Percentiles rank a stretch among this genome's conserved stretches.
Conservation (phyloP, 2,329 filamentous ascomycete genomes). For the Cercospora brassicicola region DNA sequence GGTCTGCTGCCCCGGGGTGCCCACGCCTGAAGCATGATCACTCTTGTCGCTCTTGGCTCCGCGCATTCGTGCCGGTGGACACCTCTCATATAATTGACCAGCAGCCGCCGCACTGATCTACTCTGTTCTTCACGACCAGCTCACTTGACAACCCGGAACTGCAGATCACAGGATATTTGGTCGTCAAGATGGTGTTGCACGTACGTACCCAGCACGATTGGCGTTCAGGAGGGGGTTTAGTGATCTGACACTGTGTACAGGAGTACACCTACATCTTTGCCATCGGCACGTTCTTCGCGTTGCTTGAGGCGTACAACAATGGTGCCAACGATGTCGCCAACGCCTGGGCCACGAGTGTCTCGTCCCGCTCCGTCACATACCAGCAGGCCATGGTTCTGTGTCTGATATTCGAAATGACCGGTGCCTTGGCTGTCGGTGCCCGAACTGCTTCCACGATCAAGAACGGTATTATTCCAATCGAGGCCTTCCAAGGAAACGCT, state of each 20-base stretch:
- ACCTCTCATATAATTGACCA: conserved; percentile 3
- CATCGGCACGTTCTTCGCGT: conserved; percentile 62
- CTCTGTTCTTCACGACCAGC: background rate
- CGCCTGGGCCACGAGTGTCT: conserved; percentile 55
- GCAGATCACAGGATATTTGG: background rate
- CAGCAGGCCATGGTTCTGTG: conserved; percentile 52
- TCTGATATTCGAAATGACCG: conserved; percentile 53
- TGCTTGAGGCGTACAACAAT: conserved; percentile 66
- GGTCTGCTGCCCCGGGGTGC: background rate
- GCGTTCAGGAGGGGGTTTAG: background rate
- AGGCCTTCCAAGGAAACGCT: conserved; percentile 51
- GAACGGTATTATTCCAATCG: conserved; percentile 57
- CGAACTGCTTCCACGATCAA: conserved; percentile 62
- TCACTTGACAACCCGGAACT: conserved; percentile 4
- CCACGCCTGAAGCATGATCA: conserved; percentile 6
- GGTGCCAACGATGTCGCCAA: conserved; percentile 56
- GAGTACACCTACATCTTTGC: conserved; percentile 50
- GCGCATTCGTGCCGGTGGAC: background rate
- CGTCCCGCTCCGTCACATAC: conserved; percentile 54
- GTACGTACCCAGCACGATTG: background rate
- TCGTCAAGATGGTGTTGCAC: conserved; percentile 13
- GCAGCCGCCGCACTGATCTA: conserved; percentile 8
- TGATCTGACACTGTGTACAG: background rate
- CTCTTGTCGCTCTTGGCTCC: conserved; percentile 8
- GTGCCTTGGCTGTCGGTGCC: conserved; percentile 52